phyloP scores from a whole-genome alignment of 139 green algal genomes.

The Auxenochlorella pyrenoidosa region DNA sequence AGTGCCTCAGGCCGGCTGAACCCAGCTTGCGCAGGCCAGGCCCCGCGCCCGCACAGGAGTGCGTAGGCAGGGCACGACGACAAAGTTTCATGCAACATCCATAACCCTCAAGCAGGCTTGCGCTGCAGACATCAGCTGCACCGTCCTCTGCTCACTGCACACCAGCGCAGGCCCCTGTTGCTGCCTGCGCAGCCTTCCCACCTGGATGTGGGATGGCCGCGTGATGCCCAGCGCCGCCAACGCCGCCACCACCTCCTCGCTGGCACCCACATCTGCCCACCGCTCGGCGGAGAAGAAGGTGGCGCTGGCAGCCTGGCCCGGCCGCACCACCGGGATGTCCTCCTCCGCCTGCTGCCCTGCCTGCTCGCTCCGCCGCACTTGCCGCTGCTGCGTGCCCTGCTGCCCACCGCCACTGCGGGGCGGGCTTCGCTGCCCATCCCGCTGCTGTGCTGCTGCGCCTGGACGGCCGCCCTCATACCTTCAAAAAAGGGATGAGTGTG shows the following conservation, averaged over 20 bases:
- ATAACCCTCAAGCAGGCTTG: not conserved
- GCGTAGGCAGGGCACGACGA: no score
- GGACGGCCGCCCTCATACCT: not conserved
- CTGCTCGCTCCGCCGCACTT: not conserved
- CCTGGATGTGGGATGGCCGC: conserved; percentile 82
- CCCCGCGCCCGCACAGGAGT: no score
- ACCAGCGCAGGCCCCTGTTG: not conserved
- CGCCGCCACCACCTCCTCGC: conserved; percentile 56
- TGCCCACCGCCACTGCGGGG: not conserved
- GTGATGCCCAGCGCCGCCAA: conserved; percentile 66
- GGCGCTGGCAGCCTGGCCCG: conserved; percentile 20
- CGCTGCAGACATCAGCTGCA: no score
- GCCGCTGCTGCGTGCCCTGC: not conserved
- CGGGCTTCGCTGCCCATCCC: not conserved
- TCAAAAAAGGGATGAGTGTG: no score
- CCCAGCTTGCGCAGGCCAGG: no score
- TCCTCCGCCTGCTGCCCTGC: not conserved
- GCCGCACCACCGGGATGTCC: conserved; percentile 40
- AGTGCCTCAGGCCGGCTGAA: not conserved
- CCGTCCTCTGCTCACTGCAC: not conserved
- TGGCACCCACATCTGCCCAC: conserved; percentile 58
- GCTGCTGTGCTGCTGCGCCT: not conserved
- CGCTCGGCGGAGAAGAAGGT: conserved; percentile 64
- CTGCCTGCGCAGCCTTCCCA: not conserved
- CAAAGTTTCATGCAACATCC: no score